A percentile compares a stretch with the other conserved stretches of the same genome.
Evolutionary conservation across 305 asterid genomes (phyloP).

Genomic region (Ilex paraguariensis): DNA sequence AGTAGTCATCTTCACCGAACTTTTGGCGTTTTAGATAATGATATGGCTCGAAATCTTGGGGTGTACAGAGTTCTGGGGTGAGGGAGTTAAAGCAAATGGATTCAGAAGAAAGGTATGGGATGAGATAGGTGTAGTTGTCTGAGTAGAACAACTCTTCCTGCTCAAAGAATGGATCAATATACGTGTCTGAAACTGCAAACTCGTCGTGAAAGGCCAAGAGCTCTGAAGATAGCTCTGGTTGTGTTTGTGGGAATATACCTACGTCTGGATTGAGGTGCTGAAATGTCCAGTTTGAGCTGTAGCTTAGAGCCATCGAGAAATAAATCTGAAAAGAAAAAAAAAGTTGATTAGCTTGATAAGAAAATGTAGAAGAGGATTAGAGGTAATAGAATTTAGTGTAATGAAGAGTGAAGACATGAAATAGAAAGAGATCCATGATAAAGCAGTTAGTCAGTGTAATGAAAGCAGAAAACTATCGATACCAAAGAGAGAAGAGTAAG

Average conservation of each 20-base stretch:
- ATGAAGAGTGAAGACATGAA: too few relatives aligned
- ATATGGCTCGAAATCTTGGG: conserved; percentile 19
- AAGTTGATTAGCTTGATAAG: too few relatives aligned
- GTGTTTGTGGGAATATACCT: not conserved
- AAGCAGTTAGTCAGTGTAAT: too few relatives aligned
- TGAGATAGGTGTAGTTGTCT: not conserved
- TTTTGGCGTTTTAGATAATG: conserved; percentile 32
- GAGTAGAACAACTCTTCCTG: not conserved
- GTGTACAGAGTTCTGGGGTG: conserved; percentile 12
- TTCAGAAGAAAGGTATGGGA: not conserved
- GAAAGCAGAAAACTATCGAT: too few relatives aligned
- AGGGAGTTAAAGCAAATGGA: not conserved
- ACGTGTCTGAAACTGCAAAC: not conserved
- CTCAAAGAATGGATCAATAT: not conserved
- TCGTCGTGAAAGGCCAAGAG: not conserved
- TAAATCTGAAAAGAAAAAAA: too few relatives aligned
- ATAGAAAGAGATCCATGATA: too few relatives aligned
- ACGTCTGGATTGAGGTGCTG: not conserved
- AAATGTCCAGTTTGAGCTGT: not conserved
- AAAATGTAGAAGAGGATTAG: too few relatives aligned
- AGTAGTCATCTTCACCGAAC: conserved; percentile 12
- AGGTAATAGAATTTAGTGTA: too few relatives aligned
- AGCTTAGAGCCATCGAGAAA: not conserved
- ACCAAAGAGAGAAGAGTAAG: too few relatives aligned
- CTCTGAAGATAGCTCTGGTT: not conserved